phyloP scores from a whole-genome alignment of 2,329 filamentous ascomycete genomes.

The Pseudocercospora eumusae region DNA sequence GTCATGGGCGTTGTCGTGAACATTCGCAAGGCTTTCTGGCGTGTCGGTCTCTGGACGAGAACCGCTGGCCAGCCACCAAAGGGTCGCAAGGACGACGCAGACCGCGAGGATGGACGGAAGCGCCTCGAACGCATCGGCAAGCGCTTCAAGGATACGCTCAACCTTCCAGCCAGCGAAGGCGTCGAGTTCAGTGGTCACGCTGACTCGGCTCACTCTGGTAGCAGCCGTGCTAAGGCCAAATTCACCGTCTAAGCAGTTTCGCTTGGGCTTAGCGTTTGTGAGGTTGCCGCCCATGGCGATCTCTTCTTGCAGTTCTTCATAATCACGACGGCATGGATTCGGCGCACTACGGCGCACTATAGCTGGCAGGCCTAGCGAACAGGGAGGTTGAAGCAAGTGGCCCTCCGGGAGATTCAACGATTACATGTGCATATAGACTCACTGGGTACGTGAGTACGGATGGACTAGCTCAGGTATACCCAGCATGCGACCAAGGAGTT shows the following conservation, averaged over 20 bases:
- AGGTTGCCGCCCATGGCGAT: conserved; percentile 11
- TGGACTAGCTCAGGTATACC: conserved; percentile 26
- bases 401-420: conserved; percentile 32
- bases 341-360: conserved; percentile 27
- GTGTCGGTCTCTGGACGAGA: conserved; percentile 95
- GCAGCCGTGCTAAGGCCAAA: conserved; percentile 94
- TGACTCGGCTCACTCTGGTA: conserved; percentile 87
- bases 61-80: conserved; percentile 81
- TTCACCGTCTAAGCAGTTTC: conserved; percentile 66
- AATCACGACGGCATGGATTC: conserved; percentile 25
- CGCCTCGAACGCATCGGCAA: conserved; percentile 80
- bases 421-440: conserved; percentile 21
- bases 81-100: conserved; percentile 57
- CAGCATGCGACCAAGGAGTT: conserved; percentile 23
- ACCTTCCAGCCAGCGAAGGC: conserved; percentile 71
- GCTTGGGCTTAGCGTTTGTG: conserved; percentile 4
- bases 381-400: conserved; percentile 41
- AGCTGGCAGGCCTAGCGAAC: conserved; percentile 28
- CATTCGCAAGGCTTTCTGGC: conserved; percentile 96
- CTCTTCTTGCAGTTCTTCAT: conserved; percentile 12
- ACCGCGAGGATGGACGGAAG: conserved; percentile 76
- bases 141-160: conserved; percentile 89
- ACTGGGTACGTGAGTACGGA: conserved; percentile 23
- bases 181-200: conserved; percentile 98
- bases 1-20: conserved; percentile 99